These are phyloP conservation scores for Xerocomus nothofagi DNA, from an alignment of 1,284 basidiomycete species.

Conservation along the genomic window DNA sequence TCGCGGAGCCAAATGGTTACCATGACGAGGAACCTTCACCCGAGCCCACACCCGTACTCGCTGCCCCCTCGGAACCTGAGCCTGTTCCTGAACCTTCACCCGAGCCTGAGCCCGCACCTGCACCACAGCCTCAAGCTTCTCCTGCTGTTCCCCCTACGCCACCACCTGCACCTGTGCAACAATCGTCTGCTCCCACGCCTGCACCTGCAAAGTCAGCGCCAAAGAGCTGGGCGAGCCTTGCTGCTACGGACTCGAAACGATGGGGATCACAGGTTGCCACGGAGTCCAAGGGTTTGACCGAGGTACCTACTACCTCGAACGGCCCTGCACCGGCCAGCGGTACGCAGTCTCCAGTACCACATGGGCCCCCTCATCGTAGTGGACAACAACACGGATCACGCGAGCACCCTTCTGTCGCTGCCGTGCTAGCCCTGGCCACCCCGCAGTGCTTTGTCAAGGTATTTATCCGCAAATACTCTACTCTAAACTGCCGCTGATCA, in stretches of 20 bases:
- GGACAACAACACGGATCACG: slow-evolving; percentile 31
- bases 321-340: slow-evolving; percentile 47
- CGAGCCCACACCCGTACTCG: slow-evolving; percentile 33
- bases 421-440: slow-evolving; percentile 63
- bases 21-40: slow-evolving; percentile 31
- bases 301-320: slow-evolving; percentile 49
- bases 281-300: slow-evolving; percentile 69
- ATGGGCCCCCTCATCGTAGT: slow-evolving; percentile 33
- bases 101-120: slow-evolving; percentile 43
- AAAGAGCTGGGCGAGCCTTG: slow-evolving; percentile 90
- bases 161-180: slow-evolving; percentile 29
- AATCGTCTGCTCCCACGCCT: slow-evolving; percentile 35
- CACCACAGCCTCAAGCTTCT: slow-evolving; percentile 36
- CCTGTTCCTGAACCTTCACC: slow-evolving; percentile 38
- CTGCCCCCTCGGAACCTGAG: slow-evolving; percentile 32
- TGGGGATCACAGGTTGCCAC: slow-evolving; percentile 79
- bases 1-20: slow-evolving; percentile 32
- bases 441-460: slow-evolving; percentile 90
- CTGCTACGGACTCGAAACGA: slow-evolving; percentile 74
- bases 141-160: slow-evolving; percentile 37
- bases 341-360: slow-evolving; percentile 51
- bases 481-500: slow-evolving; percentile 7
- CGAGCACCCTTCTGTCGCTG: slow-evolving; percentile 49
- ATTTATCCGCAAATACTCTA: slow-evolving; percentile 17
- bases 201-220: slow-evolving; percentile 53